These are phyloP conservation scores for Eimeria zaria DNA, from an alignment of 169 alveolate genomes.

Conservation along the genomic window DNA sequence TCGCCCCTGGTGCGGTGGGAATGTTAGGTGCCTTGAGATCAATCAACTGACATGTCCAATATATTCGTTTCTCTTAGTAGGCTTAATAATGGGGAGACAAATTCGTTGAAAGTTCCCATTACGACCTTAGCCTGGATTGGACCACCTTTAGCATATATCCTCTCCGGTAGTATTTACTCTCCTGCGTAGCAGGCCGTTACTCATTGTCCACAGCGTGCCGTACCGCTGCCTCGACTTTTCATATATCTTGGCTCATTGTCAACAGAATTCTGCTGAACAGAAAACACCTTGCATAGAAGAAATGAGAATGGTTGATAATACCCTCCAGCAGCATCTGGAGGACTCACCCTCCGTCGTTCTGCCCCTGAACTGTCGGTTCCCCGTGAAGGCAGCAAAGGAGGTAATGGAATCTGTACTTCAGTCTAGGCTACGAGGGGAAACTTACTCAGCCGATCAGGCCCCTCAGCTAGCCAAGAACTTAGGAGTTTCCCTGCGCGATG, in stretches of 20 bases:
- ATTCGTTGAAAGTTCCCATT: background rate
- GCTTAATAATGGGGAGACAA: background rate
- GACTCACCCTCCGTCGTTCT: constrained; percentile 34
- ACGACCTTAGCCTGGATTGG: background rate
- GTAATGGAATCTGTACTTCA: constrained; percentile 37
- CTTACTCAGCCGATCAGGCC: constrained; percentile 45
- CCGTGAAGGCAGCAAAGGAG: constrained; percentile 61
- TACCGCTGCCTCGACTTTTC: too few species aligned
- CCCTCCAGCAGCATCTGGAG: constrained; percentile 23
- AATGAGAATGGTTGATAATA: background rate
- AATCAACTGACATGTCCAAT: background rate
- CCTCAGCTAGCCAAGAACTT: constrained; percentile 39
- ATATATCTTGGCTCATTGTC: background rate
- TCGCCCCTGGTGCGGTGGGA: background rate
- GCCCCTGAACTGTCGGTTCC: constrained; percentile 64
- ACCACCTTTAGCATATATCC: background rate
- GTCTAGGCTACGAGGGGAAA: constrained; percentile 41
- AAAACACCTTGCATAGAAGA: background rate
- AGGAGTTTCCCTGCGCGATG: constrained; percentile 32
- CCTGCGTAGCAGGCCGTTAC: background rate
- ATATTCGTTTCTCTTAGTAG: background rate
- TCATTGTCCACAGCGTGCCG: background rate
- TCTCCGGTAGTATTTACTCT: background rate
- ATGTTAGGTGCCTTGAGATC: background rate
- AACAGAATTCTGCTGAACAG: background rate